Evolutionary conservation across 2,329 filamentous ascomycete genomes (phyloP), one percentile per base, ranked within the genome.

Genomic region (Coniochaeta prunicola): DNA sequence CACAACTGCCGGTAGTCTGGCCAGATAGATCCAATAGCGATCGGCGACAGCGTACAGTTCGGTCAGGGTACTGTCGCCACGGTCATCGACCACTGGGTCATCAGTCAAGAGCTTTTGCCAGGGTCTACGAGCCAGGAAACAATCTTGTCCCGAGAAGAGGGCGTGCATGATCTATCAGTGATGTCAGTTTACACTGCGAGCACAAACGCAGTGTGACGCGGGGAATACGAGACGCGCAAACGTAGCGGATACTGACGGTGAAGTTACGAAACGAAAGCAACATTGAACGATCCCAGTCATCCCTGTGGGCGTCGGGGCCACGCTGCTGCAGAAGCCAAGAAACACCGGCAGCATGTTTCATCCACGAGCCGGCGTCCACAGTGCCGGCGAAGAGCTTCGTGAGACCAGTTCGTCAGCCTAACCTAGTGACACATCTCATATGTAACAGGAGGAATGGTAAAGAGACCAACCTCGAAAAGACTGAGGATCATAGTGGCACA

Each of bases 301-400:
- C 67, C 7, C 64, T 60, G 58, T 75, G 73, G 26, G 70, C 70
- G 6, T 63, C 64, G 10, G 70, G 64, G n/a, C 74, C 74, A 21
- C 75, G 73, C 53, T 73, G 68, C 61, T 74, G 69, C 60, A 77
- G 72, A 54, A 76, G 63, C n/a, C 64, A 66, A 7, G 69, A 67
- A 53, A 76, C 71, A 24, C 74, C 74, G 33, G 65, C 67, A 12
- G 74, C 73, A 61, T 77, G 75, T 56, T 71, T 68, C 60, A 74
- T 66, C 74, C 74, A 77, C 38, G 69, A 73, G 34, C 68, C 64
- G 4, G 73, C 59, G 33, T 68, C 64, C 26, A 62, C 64, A 7
- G 74, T 77, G n/a, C 74, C 75, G 4, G 74, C 74, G 64, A 76
- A 77, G n/a, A 76, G 64, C 74, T 76, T 34, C 36, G 53, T 36